These are phyloP conservation scores for Syzygium grande DNA, from an alignment of 345 rosid genomes.

Conservation along the genomic window DNA sequence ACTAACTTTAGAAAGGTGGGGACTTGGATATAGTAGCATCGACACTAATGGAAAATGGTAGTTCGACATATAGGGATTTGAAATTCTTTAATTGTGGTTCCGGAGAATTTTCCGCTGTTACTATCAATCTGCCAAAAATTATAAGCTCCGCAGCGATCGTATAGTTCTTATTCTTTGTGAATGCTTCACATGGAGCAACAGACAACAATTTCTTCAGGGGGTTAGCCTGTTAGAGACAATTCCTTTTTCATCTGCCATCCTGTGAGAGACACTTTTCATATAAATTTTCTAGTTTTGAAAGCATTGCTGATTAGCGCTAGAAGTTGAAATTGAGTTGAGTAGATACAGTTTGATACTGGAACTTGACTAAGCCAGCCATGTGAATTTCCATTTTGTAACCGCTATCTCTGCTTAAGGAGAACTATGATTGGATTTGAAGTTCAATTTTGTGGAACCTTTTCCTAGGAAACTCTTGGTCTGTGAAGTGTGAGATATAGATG, in stretches of 20 bases:
- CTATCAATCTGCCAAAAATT: neutral
- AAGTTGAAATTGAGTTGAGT: neutral
- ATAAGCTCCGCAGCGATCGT: neutral
- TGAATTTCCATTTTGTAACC: neutral
- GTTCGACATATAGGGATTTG: neutral
- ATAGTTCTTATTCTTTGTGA: neutral
- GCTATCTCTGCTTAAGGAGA: neutral
- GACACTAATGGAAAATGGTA: neutral
- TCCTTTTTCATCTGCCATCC: neutral
- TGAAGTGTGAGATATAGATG: neutral
- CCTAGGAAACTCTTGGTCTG: neutral
- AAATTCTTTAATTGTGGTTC: neutral
- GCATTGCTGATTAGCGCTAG: neutral
- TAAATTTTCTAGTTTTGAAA: neutral
- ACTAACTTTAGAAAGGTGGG: neutral
- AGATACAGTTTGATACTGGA: neutral
- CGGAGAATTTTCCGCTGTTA: neutral
- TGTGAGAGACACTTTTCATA: neutral
- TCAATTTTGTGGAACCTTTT: neutral
- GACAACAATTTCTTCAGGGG: neutral
- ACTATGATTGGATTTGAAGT: neutral
- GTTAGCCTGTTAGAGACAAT: neutral
- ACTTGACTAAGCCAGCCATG: neutral
- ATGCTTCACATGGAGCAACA: neutral
- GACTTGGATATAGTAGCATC: neutral